Conservation (phyloP, 2,329 filamentous ascomycete species). For the Sclerotinia trifoliorum region DNA sequence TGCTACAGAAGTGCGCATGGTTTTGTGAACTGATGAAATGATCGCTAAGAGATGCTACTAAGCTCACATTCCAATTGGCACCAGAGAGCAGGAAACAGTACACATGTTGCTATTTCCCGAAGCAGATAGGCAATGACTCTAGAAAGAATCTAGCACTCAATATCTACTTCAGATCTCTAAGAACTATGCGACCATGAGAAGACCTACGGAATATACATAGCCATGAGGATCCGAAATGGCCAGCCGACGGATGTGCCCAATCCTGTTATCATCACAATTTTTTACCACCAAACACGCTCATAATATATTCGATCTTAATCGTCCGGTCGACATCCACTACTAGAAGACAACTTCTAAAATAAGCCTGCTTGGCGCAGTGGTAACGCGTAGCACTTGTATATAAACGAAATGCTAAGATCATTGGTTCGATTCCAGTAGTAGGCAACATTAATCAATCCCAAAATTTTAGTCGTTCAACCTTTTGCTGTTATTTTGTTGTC, state of each 20-base stretch:
- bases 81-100: neutral
- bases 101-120: neutral
- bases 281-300: rapidly evolving
- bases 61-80: neutral
- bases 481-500: neutral
- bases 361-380: slow-evolving; percentile 19
- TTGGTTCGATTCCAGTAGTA: slow-evolving; percentile 21
- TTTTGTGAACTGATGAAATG: neutral
- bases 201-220: no score
- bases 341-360: neutral
- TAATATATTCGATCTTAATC: neutral
- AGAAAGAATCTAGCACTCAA: neutral
- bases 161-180: neutral
- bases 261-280: neutral
- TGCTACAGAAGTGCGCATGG: no score
- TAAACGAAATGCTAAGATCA: slow-evolving; percentile 16
- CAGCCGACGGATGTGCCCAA: neutral
- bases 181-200: neutral
- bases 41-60: neutral
- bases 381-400: slow-evolving; percentile 20
- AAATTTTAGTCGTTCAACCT: neutral
- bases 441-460: neutral
- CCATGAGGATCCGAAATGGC: no score
- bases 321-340: neutral
- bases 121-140: neutral